Evolutionary conservation across 257 asterid species (phyloP), one percentile per base, ranked within the genome.

Genomic region (Anisodus acutangulus): DNA sequence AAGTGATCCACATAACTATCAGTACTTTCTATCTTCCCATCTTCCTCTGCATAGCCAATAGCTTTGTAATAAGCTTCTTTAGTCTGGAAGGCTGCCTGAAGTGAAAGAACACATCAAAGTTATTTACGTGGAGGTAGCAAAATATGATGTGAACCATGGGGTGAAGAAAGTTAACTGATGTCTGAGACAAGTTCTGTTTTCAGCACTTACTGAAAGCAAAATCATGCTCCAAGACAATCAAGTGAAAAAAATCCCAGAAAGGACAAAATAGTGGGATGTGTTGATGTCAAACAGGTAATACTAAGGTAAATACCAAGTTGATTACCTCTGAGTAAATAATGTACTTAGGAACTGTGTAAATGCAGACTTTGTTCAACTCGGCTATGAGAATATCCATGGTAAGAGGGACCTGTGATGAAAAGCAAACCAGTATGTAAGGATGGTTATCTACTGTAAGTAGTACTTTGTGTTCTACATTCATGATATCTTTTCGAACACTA

Each of bases 301-400:
- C 67, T 70, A 11, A 37, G 58, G 82, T 7, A 67, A 67, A 64
- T 22, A 54, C 8, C 70, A 6, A 80, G 87, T 19, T 53, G 60
- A 57, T 87, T 88, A 93, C 98, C 98, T 87, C 55, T n/a, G 93
- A 91, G 89, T 93, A 92, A 84, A 58, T 68, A 78, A 92, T 89
- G 88, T 92, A 91, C 90, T 96, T 96, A 43, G 99, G 98, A 31
- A 96, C 97, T 37, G 98, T 92, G 84, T 90, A 94, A 74, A 94
- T 96, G 90, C 98, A 94, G 81, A 81, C 95, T 91, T 87, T 89
- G 91, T 95, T 94, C 88, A 94, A 85, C 92, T 92, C 90, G 6
- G 98, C 97, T 84, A 96, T 60, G 85, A 96, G 88, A 85, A 94
- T 84, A 78, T 96, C 98, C 95, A 94, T 92, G 80, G 95, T 92